Evolutionary conservation across 305 asterid genomes (phyloP).

Genomic region (Stenogyne calaminthoides): DNA sequence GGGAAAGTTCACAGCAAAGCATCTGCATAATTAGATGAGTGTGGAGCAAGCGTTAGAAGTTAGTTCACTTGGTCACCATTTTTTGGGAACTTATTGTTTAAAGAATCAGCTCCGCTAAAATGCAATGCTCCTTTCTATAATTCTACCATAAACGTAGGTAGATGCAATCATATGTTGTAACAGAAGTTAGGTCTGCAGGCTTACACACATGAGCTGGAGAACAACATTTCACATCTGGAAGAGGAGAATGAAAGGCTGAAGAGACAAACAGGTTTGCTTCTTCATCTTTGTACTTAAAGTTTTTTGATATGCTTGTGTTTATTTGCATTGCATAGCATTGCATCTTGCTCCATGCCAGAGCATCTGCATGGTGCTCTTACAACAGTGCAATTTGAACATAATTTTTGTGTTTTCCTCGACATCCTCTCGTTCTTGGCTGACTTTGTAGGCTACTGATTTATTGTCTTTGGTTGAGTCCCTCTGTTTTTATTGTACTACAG

Average conservation of each 20-base stretch:
- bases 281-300: slow-evolving; percentile 15
- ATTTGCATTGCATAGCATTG: neutral
- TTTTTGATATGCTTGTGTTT: slow-evolving; percentile 11
- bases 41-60: too few relatives aligned
- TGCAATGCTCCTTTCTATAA: too few relatives aligned
- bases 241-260: slow-evolving; percentile 90
- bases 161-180: too few relatives aligned
- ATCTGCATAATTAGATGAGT: too few relatives aligned
- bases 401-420: slow-evolving; percentile 2
- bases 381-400: slow-evolving; percentile 2
- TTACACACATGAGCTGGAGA: slow-evolving; percentile 94
- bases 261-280: slow-evolving; percentile 66
- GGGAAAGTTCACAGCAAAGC: too few relatives aligned
- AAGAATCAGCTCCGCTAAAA: too few relatives aligned
- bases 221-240: slow-evolving; percentile 81
- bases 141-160: too few relatives aligned
- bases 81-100: too few relatives aligned
- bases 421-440: neutral
- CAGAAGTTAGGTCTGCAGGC: slow-evolving; percentile 49
- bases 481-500: neutral
- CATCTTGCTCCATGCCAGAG: neutral
- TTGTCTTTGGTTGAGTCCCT: neutral
- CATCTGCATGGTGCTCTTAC: neutral
- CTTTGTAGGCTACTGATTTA: slow-evolving; percentile 4
- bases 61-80: too few relatives aligned